These are phyloP conservation scores for Coccomyxa sp. DNA, from an alignment of 139 green algal species.

Conservation along the genomic window DNA sequence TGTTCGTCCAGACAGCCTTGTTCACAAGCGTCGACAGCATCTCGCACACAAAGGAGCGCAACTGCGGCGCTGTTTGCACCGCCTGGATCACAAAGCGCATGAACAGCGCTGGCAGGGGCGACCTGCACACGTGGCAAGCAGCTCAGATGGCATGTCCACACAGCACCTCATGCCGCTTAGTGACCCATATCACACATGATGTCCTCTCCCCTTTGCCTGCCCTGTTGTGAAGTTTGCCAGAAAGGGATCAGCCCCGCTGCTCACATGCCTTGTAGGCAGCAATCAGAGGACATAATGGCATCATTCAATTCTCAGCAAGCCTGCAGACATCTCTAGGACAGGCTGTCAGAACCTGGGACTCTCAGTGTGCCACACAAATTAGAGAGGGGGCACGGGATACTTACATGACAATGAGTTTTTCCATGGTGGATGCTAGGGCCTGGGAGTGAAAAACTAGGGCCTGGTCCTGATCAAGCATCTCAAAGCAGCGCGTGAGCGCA, in stretches of 20 bases:
- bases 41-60: conserved; percentile 51
- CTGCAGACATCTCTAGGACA: too few species aligned
- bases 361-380: too few species aligned
- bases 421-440: conserved; percentile 16
- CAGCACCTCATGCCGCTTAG: too few species aligned
- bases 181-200: too few species aligned
- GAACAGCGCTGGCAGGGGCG: conserved; percentile 59
- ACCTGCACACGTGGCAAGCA: not conserved
- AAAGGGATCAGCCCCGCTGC: too few species aligned
- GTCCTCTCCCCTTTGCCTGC: too few species aligned
- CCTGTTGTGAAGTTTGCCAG: too few species aligned
- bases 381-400: not conserved
- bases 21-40: conserved; percentile 56
- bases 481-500: conserved; percentile 55
- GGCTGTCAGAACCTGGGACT: too few species aligned
- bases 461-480: conserved; percentile 11
- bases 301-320: too few species aligned
- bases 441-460: conserved; percentile 43
- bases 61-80: conserved; percentile 38
- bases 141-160: too few species aligned
- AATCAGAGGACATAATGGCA: too few species aligned
- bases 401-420: conserved; percentile 15
- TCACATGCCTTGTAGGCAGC: too few species aligned
- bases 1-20: conserved; percentile 65
- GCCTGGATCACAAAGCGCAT: conserved; percentile 69